Evolutionary conservation across 1,284 basidiomycete genomes (phyloP).

Genomic region (Microbotryomycetes sp.): DNA sequence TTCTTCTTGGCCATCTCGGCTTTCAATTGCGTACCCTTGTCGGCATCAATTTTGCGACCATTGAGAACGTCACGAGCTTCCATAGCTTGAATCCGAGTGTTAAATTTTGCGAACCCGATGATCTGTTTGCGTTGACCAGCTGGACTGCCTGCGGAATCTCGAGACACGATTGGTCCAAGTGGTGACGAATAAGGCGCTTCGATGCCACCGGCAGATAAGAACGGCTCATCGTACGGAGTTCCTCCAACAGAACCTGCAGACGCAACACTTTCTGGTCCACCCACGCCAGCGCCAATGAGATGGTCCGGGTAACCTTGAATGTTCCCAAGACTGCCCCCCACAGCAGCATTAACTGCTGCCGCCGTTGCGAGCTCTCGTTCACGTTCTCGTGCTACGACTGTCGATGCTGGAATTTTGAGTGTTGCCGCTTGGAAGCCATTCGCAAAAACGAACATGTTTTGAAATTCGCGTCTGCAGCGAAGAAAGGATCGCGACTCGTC

Average conservation of each 20-base stretch:
- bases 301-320: neutral
- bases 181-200: neutral
- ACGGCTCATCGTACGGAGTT: neutral
- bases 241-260: too few species aligned
- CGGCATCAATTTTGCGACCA: conserved; percentile 85
- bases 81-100: conserved; percentile 76
- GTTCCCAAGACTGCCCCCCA: neutral
- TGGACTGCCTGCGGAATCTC: conserved; percentile 16
- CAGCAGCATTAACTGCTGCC: conserved; percentile 6
- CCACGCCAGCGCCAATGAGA: neutral
- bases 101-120: conserved; percentile 96
- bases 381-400: conserved; percentile 3
- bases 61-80: conserved; percentile 83
- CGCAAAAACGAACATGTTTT: conserved; percentile 98
- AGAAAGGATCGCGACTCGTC: neutral
- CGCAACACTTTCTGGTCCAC: neutral
- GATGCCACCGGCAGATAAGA: neutral
- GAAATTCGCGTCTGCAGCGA: conserved; percentile 87
- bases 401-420: conserved; percentile 78
- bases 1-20: conserved; percentile 99
- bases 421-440: conserved; percentile 94
- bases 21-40: conserved; percentile 88
- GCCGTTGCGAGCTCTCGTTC: conserved; percentile 39
- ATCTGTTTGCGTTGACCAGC: conserved; percentile 61
- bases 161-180: neutral